These are phyloP conservation scores for Fonsecaea erecta DNA, from an alignment of 2,329 filamentous ascomycete species.

Conservation along the genomic window DNA sequence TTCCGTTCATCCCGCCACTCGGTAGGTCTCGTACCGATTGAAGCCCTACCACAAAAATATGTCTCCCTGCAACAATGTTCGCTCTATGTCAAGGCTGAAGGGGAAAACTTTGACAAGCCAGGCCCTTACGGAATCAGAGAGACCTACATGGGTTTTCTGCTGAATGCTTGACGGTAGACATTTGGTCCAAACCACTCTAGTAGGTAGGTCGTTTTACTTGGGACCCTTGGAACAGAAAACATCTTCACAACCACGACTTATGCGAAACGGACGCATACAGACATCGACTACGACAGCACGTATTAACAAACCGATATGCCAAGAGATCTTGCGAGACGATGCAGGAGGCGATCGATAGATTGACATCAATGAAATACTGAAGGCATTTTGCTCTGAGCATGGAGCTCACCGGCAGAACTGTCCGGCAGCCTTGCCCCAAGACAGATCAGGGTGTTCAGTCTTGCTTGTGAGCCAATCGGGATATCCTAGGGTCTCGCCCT, in stretches of 20 bases:
- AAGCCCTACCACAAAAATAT: not conserved
- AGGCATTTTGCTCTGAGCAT: not conserved
- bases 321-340: not conserved
- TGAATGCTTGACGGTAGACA: not conserved
- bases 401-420: not conserved
- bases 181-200: not conserved
- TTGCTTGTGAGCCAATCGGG: not conserved
- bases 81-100: not conserved
- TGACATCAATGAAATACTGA: not conserved
- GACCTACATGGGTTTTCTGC: not conserved
- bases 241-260: not conserved
- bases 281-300: too few relatives aligned
- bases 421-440: constrained; percentile 6
- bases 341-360: not conserved
- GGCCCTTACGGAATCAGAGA: not conserved
- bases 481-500: not conserved
- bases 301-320: not conserved
- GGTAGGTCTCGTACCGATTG: not conserved
- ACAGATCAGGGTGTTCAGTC: not conserved
- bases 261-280: not conserved
- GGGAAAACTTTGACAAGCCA: not conserved
- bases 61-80: not conserved
- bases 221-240: not conserved
- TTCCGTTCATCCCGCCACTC: not conserved
- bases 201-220: not conserved